Evolutionary conservation across 208 protist genomes (phyloP).

Genomic region (Crithidia fasciculata): DNA sequence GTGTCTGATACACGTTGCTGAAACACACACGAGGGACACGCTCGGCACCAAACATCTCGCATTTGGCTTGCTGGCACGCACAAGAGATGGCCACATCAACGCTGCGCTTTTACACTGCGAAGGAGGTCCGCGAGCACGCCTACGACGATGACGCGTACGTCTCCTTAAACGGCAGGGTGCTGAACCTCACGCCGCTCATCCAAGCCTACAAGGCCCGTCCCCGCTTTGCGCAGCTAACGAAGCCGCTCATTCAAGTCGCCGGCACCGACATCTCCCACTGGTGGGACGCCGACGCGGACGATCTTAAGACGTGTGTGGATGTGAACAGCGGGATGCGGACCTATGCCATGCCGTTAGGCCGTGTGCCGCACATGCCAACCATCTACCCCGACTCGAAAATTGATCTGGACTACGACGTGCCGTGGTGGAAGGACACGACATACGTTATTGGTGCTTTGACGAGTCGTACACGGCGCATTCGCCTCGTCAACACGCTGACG

Average conservation of each 20-base stretch:
- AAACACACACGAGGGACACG: too few relatives aligned
- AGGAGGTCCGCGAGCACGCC: constrained; percentile 91
- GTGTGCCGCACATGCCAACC: constrained; percentile 90
- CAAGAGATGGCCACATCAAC: too few relatives aligned
- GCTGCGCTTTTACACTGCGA: constrained; percentile 88
- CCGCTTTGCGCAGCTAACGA: constrained; percentile 60
- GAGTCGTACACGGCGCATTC: constrained; percentile 86
- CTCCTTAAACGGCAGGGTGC: constrained; percentile 87
- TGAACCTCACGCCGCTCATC: constrained; percentile 91
- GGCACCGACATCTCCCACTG: constrained; percentile 94
- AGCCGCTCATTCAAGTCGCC: constrained; percentile 83
- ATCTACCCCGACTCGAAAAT: constrained; percentile 83
- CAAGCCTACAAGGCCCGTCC: constrained; percentile 56
- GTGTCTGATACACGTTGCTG: too few relatives aligned
- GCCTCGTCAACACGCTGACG: constrained; percentile 92
- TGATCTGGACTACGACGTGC: constrained; percentile 82
- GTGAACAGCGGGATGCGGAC: constrained; percentile 79
- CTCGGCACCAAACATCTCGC: too few relatives aligned
- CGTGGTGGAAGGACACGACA: constrained; percentile 91
- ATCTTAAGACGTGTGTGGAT: constrained; percentile 89
- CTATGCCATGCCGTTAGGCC: constrained; percentile 88
- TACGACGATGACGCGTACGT: constrained; percentile 90
- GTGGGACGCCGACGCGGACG: constrained; percentile 79
- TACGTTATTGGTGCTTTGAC: constrained; percentile 91
- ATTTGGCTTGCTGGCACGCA: too few relatives aligned